phyloP scores from a whole-genome alignment of 495 filamentous ascomycete species.

The Lichina pygmaea region DNA sequence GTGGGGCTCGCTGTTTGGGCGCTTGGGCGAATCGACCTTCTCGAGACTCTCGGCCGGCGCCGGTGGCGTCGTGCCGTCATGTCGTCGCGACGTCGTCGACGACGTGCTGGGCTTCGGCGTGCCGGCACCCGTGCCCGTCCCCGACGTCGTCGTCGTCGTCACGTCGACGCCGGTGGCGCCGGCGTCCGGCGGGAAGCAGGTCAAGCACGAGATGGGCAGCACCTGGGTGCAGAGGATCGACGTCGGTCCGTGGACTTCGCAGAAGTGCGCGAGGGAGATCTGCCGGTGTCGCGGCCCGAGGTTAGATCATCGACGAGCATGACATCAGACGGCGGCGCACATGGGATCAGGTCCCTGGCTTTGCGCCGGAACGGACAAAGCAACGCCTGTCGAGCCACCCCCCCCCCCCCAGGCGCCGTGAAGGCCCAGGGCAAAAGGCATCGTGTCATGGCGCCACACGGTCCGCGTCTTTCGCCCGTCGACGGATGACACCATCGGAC shows the following conservation, averaged over 20 bases:
- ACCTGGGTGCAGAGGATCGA: constrained; percentile 89
- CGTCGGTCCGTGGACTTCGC: constrained; percentile 83
- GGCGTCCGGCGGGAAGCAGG: constrained; percentile 33
- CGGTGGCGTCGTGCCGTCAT: too few relatives aligned
- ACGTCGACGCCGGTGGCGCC: neutral
- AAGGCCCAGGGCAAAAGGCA: neutral
- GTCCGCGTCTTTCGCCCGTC: neutral
- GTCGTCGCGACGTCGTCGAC: neutral
- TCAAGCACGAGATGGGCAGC: constrained; percentile 45
- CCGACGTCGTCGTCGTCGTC: neutral
- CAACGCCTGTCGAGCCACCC: too few relatives aligned
- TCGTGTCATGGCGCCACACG: too few relatives aligned
- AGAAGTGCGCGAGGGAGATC: constrained; percentile 91
- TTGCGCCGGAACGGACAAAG: too few relatives aligned
- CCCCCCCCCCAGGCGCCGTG: too few relatives aligned
- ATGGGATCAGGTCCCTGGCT: too few relatives aligned
- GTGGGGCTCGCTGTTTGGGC: neutral
- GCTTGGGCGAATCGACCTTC: neutral
- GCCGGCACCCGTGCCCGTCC: neutral
- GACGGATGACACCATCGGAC: neutral
- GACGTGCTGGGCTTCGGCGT: neutral
- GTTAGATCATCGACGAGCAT: too few relatives aligned
- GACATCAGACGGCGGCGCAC: too few relatives aligned
- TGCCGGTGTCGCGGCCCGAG: constrained; percentile 9
- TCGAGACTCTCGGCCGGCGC: too few relatives aligned